Percentiles rank a stretch among this genome's conserved stretches.
phyloP scores from a whole-genome alignment of 2,329 filamentous ascomycete species.

The Catunica adiposa region DNA sequence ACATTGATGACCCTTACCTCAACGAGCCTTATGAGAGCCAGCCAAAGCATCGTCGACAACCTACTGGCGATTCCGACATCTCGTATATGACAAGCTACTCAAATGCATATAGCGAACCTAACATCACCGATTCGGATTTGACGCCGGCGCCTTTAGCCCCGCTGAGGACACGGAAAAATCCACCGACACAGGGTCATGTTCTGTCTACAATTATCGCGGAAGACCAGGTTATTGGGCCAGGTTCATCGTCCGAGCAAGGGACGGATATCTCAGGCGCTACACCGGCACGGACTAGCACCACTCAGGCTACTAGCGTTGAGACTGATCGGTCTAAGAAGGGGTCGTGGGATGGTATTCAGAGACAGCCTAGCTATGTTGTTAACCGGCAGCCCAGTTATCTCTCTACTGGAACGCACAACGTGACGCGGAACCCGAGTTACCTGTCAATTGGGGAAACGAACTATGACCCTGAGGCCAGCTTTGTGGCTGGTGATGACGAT shows the following conservation, averaged over 20 bases:
- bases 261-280: constrained; percentile 17
- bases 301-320: constrained; percentile 34
- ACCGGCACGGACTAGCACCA: constrained; percentile 33
- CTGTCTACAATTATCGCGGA: constrained; percentile 42
- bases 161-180: constrained; percentile 21
- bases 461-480: neutral
- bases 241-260: constrained; percentile 31
- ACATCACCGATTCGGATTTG: constrained; percentile 14
- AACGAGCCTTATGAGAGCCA: constrained; percentile 18
- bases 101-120: constrained; percentile 4
- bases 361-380: constrained; percentile 9
- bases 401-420: neutral
- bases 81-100: constrained; percentile 4
- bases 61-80: constrained; percentile 8
- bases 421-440: constrained; percentile 9
- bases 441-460: constrained; percentile 3
- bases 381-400: constrained; percentile 8
- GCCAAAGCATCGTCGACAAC: neutral
- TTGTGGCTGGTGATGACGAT: constrained; percentile 2
- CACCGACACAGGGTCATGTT: constrained; percentile 40
- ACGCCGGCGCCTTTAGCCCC: constrained; percentile 18
- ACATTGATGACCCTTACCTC: constrained; percentile 17
- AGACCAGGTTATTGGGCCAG: constrained; percentile 25
- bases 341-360: constrained; percentile 1
- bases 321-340: constrained; percentile 27